phyloP scores from a whole-genome alignment of 345 rosid genomes.

The Geranium brycei region DNA sequence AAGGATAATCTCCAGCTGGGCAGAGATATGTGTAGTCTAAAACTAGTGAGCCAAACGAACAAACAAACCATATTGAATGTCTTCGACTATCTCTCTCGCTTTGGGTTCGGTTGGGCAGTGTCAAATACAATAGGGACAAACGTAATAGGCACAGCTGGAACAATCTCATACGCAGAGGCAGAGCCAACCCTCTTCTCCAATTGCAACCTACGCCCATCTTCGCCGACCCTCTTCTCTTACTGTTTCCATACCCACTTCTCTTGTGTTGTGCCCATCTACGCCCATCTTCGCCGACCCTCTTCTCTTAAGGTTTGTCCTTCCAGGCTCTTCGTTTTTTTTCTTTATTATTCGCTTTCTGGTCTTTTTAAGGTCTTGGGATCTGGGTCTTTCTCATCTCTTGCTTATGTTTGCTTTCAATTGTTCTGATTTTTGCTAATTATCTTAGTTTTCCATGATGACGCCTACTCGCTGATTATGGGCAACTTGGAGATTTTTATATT shows the following conservation, averaged over 20 bases:
- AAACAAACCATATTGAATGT: too few species aligned
- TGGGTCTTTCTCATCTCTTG: neutral
- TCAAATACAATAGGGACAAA: too few species aligned
- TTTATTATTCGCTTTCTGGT: neutral
- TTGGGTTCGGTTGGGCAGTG: too few species aligned
- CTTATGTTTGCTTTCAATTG: neutral
- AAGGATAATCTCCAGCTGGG: too few species aligned
- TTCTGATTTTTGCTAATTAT: neutral
- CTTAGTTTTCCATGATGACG: neutral
- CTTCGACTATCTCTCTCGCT: too few species aligned
- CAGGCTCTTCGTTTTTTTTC: neutral
- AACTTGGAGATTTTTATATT: neutral
- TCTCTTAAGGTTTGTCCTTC: neutral
- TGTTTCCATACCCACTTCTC: neutral
- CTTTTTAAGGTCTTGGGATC: neutral
- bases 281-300: neutral
- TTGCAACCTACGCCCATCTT: neutral
- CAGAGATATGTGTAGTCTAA: too few species aligned
- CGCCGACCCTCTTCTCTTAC: neutral
- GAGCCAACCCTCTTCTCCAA: neutral
- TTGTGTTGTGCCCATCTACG: neutral
- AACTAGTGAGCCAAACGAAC: too few species aligned
- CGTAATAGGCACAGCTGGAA: neutral
- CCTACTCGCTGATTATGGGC: neutral
- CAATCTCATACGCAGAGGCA: neutral